Percentiles rank a stretch among this genome's conserved stretches.
Conservation (phyloP, 164 flowering plant species). For the Piper longum region DNA sequence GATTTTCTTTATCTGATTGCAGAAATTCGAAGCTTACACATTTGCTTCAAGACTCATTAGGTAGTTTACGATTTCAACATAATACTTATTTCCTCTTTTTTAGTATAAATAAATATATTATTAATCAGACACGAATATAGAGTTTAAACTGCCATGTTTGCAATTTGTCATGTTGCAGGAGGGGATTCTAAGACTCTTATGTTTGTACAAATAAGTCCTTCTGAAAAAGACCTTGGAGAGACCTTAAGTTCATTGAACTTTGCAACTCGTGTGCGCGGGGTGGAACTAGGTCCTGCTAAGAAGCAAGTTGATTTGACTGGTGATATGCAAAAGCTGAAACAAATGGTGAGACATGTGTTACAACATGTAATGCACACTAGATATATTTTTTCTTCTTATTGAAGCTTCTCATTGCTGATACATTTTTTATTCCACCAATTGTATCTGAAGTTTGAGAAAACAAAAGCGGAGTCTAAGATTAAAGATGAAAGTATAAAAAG, state of each 20-base stretch:
- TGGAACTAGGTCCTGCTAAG: slow-evolving; percentile 76
- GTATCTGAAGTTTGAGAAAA: slow-evolving; percentile 53
- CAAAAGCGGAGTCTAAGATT: slow-evolving; percentile 44
- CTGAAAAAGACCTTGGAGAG: slow-evolving; percentile 64
- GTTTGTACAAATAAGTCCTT: slow-evolving; percentile 93
- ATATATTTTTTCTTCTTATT: not conserved
- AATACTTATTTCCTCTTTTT: not conserved
- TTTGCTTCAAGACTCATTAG: slow-evolving; percentile 80
- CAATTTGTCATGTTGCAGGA: slow-evolving; percentile 27
- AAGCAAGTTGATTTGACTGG: slow-evolving; percentile 52
- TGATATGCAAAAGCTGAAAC: slow-evolving; percentile 65
- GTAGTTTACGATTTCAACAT: slow-evolving; percentile 13
- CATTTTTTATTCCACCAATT: not conserved
- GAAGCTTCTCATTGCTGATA: not conserved
- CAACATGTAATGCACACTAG: not conserved
- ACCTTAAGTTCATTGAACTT: slow-evolving; percentile 80
- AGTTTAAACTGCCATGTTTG: not conserved
- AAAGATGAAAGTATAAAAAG: slow-evolving; percentile 60
- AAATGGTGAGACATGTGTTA: slow-evolving; percentile 24
- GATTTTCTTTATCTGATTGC: slow-evolving; percentile 5
- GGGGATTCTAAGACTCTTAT: slow-evolving; percentile 80
- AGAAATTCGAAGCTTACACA: slow-evolving; percentile 94
- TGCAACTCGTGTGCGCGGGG: slow-evolving; percentile 76
- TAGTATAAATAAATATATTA: too few relatives aligned
- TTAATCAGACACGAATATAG: not conserved